Percentiles rank a stretch among this genome's conserved stretches.
phyloP scores from a whole-genome alignment of 768 basidiomycete species.

The Boletus patriciae region DNA sequence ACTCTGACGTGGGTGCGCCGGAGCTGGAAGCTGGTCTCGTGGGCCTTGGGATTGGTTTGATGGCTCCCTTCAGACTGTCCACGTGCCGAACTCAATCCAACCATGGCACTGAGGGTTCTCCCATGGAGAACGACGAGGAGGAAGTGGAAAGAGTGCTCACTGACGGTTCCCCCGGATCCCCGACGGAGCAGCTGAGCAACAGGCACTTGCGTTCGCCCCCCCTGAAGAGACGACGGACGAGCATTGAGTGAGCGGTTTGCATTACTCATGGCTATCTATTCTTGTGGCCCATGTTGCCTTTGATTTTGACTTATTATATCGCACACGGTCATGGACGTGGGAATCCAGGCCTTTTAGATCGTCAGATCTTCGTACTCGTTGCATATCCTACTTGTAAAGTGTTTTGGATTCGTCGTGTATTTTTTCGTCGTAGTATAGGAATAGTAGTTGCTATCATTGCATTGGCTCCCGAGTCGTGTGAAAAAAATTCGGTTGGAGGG shows the following conservation, averaged over 20 bases:
- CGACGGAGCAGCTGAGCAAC: constrained; percentile 19
- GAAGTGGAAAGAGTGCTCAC: constrained; percentile 35
- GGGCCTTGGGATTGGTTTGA: constrained; percentile 43
- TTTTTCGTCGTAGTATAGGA: constrained; percentile 12
- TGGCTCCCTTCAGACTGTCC: constrained; percentile 55
- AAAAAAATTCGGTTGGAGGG: constrained; percentile 18
- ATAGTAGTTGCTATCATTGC: constrained; percentile 4
- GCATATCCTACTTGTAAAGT: constrained; percentile 36
- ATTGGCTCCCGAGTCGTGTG: constrained; percentile 17
- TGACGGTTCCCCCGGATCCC: constrained; percentile 24
- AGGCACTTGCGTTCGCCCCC: constrained; percentile 39
- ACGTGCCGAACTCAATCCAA: constrained; percentile 35
- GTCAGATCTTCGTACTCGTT: constrained; percentile 9
- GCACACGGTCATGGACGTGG: constrained; percentile 8
- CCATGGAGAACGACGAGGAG: constrained; percentile 32
- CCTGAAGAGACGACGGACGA: constrained; percentile 52
- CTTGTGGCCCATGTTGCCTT: constrained; percentile 14
- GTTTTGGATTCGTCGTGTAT: constrained; percentile 32
- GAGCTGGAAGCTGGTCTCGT: constrained; percentile 37
- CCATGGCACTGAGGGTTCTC: constrained; percentile 7
- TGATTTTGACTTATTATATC: constrained; percentile 14
- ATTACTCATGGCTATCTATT: constrained; percentile 30
- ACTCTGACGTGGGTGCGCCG: constrained; percentile 18
- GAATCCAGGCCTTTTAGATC: constrained; percentile 2
- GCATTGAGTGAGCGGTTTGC: constrained; percentile 13